Evolutionary conservation across 148 eudicot genomes (phyloP), one percentile per base, ranked within the genome.

Genomic region (Beta vulgaris): DNA sequence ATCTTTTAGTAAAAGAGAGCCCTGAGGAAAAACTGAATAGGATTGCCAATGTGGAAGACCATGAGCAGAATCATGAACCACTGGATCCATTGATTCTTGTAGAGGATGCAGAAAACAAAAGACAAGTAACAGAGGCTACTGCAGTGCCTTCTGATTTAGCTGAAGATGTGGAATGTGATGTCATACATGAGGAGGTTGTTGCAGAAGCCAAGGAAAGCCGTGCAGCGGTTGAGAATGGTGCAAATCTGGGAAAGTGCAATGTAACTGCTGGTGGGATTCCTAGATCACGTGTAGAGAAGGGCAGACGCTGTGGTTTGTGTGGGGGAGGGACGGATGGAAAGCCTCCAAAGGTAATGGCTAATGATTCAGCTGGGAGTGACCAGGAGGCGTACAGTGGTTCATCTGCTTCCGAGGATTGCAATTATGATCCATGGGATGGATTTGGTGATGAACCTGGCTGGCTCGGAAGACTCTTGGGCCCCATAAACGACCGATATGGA

Each of bases 361-460:
- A 83, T 75, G 91, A 90, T 83, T 89, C 88, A 40, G 80, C 71
- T 80, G 93, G 87, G 49, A 94, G 98, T 83, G 98, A 94, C 81
- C 84, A 88, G 73, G 98, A 89, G 83, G 85, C 86, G 48, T 90
- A 87, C 67, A 89, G 93, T 78, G 97, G 98, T 75, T 88, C 97
- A 67, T 94, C 97, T 51, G 87, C 85, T 53, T 81, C 97, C 15
- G 98, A 91, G 75, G 98, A 94, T 72, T 80, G 88, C 59, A 88
- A 62, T 69, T 94, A 90, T 75, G 98, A 94, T 79, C 71, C 62
- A 53, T 91, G 86, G 88, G 98, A 94, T 85, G 98, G 98, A 58
- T 94, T 94, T 87, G 98, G 91, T 44, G 92, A 91, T 78, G 97
- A 94, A 76, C 83, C 97, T 81, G 89, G 93, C 49, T 94, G 98